These are phyloP conservation scores for Nitzschia inconspicua DNA, from an alignment of 108 stramenopile genomes.

Conservation along the genomic window DNA sequence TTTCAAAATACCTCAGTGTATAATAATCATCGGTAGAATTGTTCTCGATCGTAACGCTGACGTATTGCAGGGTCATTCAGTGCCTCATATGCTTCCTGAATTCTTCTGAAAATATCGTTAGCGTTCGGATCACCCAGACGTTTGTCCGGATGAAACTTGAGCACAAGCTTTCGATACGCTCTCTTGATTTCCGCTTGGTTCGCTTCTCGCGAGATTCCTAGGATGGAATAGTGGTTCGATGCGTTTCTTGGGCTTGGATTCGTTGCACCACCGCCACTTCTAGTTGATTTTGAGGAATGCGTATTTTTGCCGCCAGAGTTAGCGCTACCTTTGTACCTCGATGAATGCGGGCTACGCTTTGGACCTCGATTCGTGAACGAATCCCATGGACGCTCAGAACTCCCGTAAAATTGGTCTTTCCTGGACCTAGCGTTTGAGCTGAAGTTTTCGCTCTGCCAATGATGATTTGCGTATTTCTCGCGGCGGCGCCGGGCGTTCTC, in stretches of 20 bases:
- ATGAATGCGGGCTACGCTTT: conserved; percentile 10
- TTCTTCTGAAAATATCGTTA: conserved; percentile 67
- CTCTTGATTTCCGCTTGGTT: conserved; percentile 70
- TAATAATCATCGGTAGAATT: background rate
- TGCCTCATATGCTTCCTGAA: conserved; percentile 74
- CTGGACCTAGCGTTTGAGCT: conserved; percentile 35
- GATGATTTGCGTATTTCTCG: conserved; percentile 34
- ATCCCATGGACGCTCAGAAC: conserved; percentile 61
- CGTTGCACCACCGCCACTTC: background rate
- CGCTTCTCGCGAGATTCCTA: conserved; percentile 52
- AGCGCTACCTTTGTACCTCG: background rate
- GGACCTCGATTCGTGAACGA: conserved; percentile 41
- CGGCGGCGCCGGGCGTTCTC: conserved; percentile 19
- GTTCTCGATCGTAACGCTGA: conserved; percentile 63
- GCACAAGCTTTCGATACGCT: conserved; percentile 61
- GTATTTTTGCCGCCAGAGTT: conserved; percentile 14
- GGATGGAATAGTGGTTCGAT: conserved; percentile 46
- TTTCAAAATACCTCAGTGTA: too few relatives aligned
- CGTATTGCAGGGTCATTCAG: conserved; percentile 51
- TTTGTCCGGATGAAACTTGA: conserved; percentile 47
- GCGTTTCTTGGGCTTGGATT: conserved; percentile 2
- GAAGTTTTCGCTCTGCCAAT: conserved; percentile 42
- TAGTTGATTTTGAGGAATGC: conserved; percentile 1
- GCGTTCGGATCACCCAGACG: conserved; percentile 47
- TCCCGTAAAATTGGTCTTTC: conserved; percentile 38